Evolutionary conservation across 768 basidiomycete genomes (phyloP), one percentile per base, ranked within the genome.

Genomic region (Dendrothele bispora): DNA sequence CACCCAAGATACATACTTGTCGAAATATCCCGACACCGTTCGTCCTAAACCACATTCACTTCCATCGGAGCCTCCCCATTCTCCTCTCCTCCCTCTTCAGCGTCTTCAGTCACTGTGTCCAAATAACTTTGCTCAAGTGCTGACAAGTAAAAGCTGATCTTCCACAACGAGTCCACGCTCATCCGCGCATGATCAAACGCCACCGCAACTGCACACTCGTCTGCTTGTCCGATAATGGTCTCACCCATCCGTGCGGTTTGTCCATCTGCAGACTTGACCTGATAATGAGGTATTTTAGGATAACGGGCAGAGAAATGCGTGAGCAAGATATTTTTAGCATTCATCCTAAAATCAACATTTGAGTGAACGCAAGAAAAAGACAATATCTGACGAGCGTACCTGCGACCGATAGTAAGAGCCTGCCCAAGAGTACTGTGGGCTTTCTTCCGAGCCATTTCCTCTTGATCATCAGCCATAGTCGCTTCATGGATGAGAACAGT

Each of bases 221-320:
- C 55, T 40, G 15, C 58, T 24, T 32, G 48, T 42, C 12, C 17
- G 18, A 42, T 2, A 8, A 24, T 14, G 18, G 24, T 12, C 44
- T 29, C 35, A 48, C 61, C 32, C 46, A 45, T 43, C 37, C 46
- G 30, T 21, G 51, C 49, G 51, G 44, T 28, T 49, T n/a, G n/a
- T 10, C 44, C 39, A 48, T 27, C 36, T 29, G 52, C 30, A 39
- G 50, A 41, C 39, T 61, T 29, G 49, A 52, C 60, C 10, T 74
- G 65, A 4, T 77, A 68, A 21, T 79, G 80, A 3, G 91, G 91
- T 61, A 95, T 72, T 56, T 89, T 92, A 15, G 95, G 92, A 65
- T 95, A 95, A 24, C 94, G 84, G 32, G 90, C 90, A 8, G 94
- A 97, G 68, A 98, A 98, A 63, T 98, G 95, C 0, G 93, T 98